These are phyloP conservation scores for Carallia pectinifolia DNA, from an alignment of 345 rosid species.

Conservation along the genomic window DNA sequence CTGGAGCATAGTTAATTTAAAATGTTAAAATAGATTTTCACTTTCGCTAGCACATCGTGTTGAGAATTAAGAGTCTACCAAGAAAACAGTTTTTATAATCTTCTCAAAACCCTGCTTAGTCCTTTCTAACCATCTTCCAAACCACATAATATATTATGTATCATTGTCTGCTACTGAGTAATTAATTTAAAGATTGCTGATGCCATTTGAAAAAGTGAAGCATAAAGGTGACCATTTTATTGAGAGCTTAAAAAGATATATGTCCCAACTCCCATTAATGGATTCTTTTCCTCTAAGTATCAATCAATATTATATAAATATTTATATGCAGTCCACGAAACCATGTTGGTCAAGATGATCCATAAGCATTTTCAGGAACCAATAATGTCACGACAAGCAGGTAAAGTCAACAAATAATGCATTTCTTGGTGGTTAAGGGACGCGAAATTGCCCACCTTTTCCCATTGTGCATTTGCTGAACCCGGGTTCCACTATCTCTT, in stretches of 20 bases:
- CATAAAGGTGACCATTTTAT: no score
- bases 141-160: no score
- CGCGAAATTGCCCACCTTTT: background rate
- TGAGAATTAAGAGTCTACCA: no score
- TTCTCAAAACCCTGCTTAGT: no score
- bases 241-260: background rate
- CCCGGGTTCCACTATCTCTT: conserved; percentile 16
- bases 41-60: no score
- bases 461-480: background rate
- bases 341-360: conserved; percentile 23
- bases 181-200: background rate
- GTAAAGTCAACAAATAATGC: conserved; percentile 5
- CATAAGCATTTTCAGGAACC: conserved; percentile 6
- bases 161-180: no score
- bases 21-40: no score
- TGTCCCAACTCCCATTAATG: background rate
- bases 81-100: no score
- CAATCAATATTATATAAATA: background rate
- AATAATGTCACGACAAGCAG: conserved; percentile 11
- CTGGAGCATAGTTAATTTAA: no score
- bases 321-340: conserved; percentile 16
- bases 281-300: background rate
- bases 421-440: conserved; percentile 22
- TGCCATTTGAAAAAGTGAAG: background rate
- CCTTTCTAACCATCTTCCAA: no score